Evolutionary conservation across 345 rosid species (phyloP).

Genomic region (Zanthoxylum bungeanum): DNA sequence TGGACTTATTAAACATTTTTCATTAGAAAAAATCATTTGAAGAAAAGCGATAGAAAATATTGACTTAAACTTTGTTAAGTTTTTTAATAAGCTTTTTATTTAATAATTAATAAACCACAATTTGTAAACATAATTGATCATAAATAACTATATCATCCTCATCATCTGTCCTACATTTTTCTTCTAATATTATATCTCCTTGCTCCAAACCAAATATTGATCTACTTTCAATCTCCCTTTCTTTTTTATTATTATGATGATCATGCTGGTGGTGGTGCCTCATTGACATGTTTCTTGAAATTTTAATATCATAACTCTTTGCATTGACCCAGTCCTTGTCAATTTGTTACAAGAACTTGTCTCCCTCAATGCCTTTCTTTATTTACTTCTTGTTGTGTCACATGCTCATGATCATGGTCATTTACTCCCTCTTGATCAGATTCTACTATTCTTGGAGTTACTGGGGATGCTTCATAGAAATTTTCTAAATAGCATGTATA

Average conservation of each 20-base stretch:
- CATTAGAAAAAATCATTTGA: too few relatives aligned
- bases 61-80: too few relatives aligned
- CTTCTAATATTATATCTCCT: conserved; percentile 77
- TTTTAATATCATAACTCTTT: conserved; percentile 30
- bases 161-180: conserved; percentile 51
- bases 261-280: not conserved
- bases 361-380: conserved; percentile 21
- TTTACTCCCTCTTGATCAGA: not conserved
- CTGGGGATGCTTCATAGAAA: too few relatives aligned
- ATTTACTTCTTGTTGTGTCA: not conserved
- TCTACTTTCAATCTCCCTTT: conserved; percentile 36
- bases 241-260: conserved; percentile 17
- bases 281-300: conserved; percentile 37
- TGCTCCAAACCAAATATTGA: conserved; percentile 52
- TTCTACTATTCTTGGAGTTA: too few relatives aligned
- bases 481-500: too few relatives aligned
- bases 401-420: not conserved
- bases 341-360: conserved; percentile 28
- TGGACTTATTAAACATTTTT: too few relatives aligned
- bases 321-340: conserved; percentile 18
- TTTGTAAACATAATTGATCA: too few relatives aligned
- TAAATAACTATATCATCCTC: conserved; percentile 31
- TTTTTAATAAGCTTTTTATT: too few relatives aligned
- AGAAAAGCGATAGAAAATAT: too few relatives aligned
- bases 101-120: too few relatives aligned